phyloP scores from a whole-genome alignment of 1,284 basidiomycete species.

The Butyriboletus appendiculatus region DNA sequence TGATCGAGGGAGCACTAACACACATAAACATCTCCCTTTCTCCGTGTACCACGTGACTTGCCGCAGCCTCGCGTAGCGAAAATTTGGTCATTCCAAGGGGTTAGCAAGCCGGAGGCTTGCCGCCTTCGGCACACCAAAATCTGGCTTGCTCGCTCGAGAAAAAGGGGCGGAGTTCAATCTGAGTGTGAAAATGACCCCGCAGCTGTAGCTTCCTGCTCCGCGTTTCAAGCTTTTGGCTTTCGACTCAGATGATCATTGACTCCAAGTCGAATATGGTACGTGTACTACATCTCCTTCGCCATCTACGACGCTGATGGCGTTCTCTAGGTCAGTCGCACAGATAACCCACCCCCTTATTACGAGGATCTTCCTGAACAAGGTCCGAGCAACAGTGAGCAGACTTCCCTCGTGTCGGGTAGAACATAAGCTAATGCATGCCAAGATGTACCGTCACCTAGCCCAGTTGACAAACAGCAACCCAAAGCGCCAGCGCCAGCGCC shows the following conservation, averaged over 20 bases:
- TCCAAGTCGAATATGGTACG: conserved; percentile 30
- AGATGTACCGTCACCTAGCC: conserved; percentile 8
- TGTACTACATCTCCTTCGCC: neutral
- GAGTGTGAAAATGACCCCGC: too few relatives aligned
- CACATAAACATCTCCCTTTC: conserved; percentile 17
- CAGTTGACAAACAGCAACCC: conserved; percentile 12
- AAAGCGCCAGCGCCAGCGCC: conserved; percentile 8
- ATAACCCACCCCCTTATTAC: conserved; percentile 34
- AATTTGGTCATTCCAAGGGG: too few relatives aligned
- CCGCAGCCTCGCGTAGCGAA: too few relatives aligned
- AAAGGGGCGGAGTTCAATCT: too few relatives aligned
- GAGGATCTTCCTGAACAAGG: conserved; percentile 20
- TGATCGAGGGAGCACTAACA: conserved; percentile 19
- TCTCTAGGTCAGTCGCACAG: conserved; percentile 22
- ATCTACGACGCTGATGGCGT: neutral
- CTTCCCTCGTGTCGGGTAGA: neutral
- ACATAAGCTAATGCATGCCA: conserved; percentile 3
- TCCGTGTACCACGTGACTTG: conserved; percentile 24
- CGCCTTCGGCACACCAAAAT: too few relatives aligned
- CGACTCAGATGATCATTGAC: conserved; percentile 27
- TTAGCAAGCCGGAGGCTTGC: too few relatives aligned
- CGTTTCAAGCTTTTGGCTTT: neutral
- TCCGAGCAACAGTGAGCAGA: conserved; percentile 18
- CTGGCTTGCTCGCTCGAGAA: too few relatives aligned
- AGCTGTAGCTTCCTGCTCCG: conserved; percentile 6